Base-by-base conservation (phyloP, 306 rosid species). In the Herpetospermum pedunculosum region DNA sequence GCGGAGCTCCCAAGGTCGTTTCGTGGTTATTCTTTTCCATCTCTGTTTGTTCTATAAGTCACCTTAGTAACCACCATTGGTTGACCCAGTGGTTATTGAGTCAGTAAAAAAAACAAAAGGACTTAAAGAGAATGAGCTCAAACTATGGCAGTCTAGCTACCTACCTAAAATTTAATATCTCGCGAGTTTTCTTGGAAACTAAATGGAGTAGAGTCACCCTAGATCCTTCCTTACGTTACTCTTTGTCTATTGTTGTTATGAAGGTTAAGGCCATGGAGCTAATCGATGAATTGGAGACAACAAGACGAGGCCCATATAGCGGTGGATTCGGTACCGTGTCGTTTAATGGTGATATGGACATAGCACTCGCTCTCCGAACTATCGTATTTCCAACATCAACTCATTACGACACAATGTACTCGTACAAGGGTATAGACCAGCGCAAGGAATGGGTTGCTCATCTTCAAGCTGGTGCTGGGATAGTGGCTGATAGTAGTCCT, bases 211-310 rank as follows among this genome's bases (percentile, higher is more conserved):
- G 8, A 35, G 26, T 5, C n/a, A 55, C 8, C 3, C 35, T 26
- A 25, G 63, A 28, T 26, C 63, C 35, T 26, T 2, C 1, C 8
- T 55, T 26, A 26, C 8, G 35, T 55, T 55, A 28, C 19, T 59
- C 21, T 74, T 47, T 40, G 48, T 68, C 54, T 77, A 11, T 38
- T 8, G 6, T 15, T 41, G 46, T 55, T 74, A 44, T 57, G 73
- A 81, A 92, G 98, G 90, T 92, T 76, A 89, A 83, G 83, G 98
- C 98, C 1, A 89, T 92, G 94, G 94, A 92, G 80, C 70, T 92
- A 37, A 89, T 89, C 5, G 98, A 92, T 75, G 73, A 89, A 76
- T 30, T 89, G 73, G 98, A 92, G 77, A 86, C 78, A 73, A 43
- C 87, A 19, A 87, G 92, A 78, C 79, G 96, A 0, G 96, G 98